These are phyloP conservation scores for Penicillium sp. DNA, from an alignment of 2,329 filamentous ascomycete genomes.

Conservation along the genomic window DNA sequence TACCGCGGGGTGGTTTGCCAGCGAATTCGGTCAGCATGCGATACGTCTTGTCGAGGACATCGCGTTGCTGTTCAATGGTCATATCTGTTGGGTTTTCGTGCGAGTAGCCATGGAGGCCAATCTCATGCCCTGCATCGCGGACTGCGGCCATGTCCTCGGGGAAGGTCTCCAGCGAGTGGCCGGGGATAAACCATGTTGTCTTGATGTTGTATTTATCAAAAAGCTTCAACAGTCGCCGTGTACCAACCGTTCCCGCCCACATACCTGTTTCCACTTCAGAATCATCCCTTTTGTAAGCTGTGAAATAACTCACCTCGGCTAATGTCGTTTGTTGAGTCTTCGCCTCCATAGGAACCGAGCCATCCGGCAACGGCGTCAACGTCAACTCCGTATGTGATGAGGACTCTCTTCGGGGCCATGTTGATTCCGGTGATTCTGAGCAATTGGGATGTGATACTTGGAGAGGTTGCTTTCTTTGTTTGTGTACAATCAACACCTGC, in stretches of 20 bases:
- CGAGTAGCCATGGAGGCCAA: conserved; percentile 70
- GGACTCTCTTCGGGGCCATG: conserved; percentile 31
- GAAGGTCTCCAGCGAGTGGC: conserved; percentile 66
- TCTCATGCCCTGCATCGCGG: conserved; percentile 66
- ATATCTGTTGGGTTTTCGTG: conserved; percentile 75
- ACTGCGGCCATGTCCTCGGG: conserved; percentile 65
- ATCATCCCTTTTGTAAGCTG: background rate
- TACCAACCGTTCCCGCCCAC: conserved; percentile 69
- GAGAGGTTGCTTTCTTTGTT: background rate
- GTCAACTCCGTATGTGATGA: conserved; percentile 35
- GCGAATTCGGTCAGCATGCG: conserved; percentile 73
- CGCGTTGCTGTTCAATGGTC: conserved; percentile 73
- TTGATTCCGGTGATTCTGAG: background rate
- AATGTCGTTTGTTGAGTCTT: conserved; percentile 37
- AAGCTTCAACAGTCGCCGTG: conserved; percentile 66
- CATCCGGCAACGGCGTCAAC: conserved; percentile 38
- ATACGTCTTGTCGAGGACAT: conserved; percentile 76
- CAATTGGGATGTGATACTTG: background rate
- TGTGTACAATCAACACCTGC: conserved; percentile 16
- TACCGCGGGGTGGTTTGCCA: conserved; percentile 72
- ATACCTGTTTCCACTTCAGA: conserved; percentile 46
- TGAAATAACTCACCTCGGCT: conserved; percentile 27
- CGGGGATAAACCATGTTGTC: conserved; percentile 66
- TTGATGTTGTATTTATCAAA: conserved; percentile 73
- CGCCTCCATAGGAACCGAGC: conserved; percentile 38